Percentiles rank a stretch among this genome's conserved stretches.
phyloP scores from a whole-genome alignment of 2,329 filamentous ascomycete genomes.

The Colletotrichum horii region DNA sequence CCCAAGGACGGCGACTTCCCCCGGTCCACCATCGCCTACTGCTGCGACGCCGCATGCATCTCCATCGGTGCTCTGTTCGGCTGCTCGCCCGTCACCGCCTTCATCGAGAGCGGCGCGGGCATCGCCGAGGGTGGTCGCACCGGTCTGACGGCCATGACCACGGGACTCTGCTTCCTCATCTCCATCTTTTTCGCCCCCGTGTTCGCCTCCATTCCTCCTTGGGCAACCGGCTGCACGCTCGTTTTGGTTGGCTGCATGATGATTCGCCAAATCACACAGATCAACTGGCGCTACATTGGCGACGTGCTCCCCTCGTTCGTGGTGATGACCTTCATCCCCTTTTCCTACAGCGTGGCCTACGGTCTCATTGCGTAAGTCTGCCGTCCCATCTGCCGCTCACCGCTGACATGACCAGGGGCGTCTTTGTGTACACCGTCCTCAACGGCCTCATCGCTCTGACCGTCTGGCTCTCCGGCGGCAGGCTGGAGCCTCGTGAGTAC shows the following conservation, averaged over 20 bases:
- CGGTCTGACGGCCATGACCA: slow-evolving; percentile 72
- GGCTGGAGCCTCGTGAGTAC: slow-evolving; percentile 54
- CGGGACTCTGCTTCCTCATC: slow-evolving; percentile 73
- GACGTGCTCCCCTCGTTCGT: slow-evolving; percentile 79
- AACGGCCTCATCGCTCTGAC: slow-evolving; percentile 51
- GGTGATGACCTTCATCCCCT: slow-evolving; percentile 77
- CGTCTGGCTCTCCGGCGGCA: slow-evolving; percentile 46
- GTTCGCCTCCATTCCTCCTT: slow-evolving; percentile 78
- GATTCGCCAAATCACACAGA: slow-evolving; percentile 75
- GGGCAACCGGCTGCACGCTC: slow-evolving; percentile 78
- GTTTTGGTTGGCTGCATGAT: slow-evolving; percentile 79
- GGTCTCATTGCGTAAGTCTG: slow-evolving; percentile 71
- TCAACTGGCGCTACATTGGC: slow-evolving; percentile 80
- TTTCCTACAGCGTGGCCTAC: slow-evolving; percentile 80
- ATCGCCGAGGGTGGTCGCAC: slow-evolving; percentile 78
- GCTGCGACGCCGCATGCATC: slow-evolving; percentile 73
- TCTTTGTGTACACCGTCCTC: slow-evolving; percentile 60
- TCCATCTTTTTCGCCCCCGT: slow-evolving; percentile 79
- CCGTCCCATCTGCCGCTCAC: neutral
- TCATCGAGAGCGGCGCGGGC: slow-evolving; percentile 77
- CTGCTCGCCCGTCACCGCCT: slow-evolving; percentile 74
- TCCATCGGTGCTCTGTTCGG: slow-evolving; percentile 74
- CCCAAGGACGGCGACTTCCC: slow-evolving; percentile 80
- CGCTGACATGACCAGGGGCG: slow-evolving; percentile 39
- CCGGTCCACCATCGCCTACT: slow-evolving; percentile 81